Base-by-base conservation (phyloP, 495 filamentous ascomycete species). In the Aspergillus steynii region DNA sequence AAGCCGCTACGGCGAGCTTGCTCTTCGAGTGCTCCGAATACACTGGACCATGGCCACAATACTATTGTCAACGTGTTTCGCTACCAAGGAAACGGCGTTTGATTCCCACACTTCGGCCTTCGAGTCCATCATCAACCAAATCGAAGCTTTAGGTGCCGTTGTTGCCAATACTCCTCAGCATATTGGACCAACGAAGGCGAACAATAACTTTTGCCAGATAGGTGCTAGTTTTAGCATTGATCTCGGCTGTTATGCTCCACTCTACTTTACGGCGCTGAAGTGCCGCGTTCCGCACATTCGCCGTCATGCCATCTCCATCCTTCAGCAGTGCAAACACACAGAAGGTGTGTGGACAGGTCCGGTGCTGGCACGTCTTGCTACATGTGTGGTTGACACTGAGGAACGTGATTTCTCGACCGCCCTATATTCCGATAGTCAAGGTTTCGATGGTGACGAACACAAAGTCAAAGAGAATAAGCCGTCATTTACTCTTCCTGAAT, bases 251-350 rank as follows among this genome's bases (percentile, higher is more conserved):
- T 80, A 84, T 7, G 73, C 78, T 8, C 80, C 82, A 0, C 62
- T 86, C 5, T 86, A 82, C 60, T 83, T 75, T 66, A 75, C 77
- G 0, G 82, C 80, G 1, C 58, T 83, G n/a, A 85, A 85, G 61
- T 88, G 85, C 56, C 83, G 83, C n/a, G 72, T 79, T n/a, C 74
- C 65, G 20, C 64, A 62, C 1, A 68, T 85, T 31, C 66, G 84
- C 47, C 64, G 68, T 4, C 68, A 77, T 6, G 83, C 83, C 0
- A 65, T 86, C 15, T 29, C 55, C 14, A 61, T 82, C 9, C 62
- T 88, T 14, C 55, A 61, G 26, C 50, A 56, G 0, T 59, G 67
- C 6, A 62, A 70, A 5, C 82, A 86, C 63, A 73, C 79, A 31
- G 86, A 87, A 65, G 85, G 80, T 0, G 71, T 83, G 1, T 88